phyloP scores from a whole-genome alignment of 2,329 filamentous ascomycete species.

The Fusarium xylarioides region DNA sequence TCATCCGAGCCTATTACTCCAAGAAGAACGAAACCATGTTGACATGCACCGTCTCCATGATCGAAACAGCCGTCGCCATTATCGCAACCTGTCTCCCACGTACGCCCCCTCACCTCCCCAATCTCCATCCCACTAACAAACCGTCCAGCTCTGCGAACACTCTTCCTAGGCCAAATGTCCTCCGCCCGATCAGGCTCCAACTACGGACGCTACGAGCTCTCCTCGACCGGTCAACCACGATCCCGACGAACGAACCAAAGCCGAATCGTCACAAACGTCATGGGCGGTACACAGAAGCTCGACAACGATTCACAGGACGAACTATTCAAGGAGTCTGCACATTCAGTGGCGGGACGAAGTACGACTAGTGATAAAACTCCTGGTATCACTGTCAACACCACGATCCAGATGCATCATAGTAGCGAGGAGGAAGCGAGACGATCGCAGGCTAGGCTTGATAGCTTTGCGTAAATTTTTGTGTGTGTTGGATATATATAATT shows the following conservation, averaged over 20 bases:
- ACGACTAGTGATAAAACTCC: slow-evolving; percentile 2
- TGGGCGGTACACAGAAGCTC: slow-evolving; percentile 31
- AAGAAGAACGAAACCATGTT: slow-evolving; percentile 49
- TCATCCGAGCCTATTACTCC: slow-evolving; percentile 49
- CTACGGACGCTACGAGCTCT: slow-evolving; percentile 37
- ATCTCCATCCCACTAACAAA: background rate
- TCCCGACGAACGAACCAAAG: slow-evolving; percentile 34
- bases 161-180: slow-evolving; percentile 35
- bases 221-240: slow-evolving; percentile 24
- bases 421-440: background rate
- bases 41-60: slow-evolving; percentile 51
- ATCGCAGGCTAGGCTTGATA: slow-evolving; percentile 3
- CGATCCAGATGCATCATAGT: slow-evolving; percentile 28
- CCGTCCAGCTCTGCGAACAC: slow-evolving; percentile 21
- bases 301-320: slow-evolving; percentile 39
- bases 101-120: background rate
- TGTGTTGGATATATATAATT: background rate
- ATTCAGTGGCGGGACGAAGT: background rate
- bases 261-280: slow-evolving; percentile 35
- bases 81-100: slow-evolving; percentile 52
- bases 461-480: slow-evolving; percentile 1
- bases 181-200: slow-evolving; percentile 30
- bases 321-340: slow-evolving; percentile 21
- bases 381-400: slow-evolving; percentile 35
- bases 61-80: slow-evolving; percentile 51